These are phyloP conservation scores for Gnomoniopsis smithogilvyi DNA, from an alignment of 2,329 filamentous ascomycete species.

Conservation along the genomic window DNA sequence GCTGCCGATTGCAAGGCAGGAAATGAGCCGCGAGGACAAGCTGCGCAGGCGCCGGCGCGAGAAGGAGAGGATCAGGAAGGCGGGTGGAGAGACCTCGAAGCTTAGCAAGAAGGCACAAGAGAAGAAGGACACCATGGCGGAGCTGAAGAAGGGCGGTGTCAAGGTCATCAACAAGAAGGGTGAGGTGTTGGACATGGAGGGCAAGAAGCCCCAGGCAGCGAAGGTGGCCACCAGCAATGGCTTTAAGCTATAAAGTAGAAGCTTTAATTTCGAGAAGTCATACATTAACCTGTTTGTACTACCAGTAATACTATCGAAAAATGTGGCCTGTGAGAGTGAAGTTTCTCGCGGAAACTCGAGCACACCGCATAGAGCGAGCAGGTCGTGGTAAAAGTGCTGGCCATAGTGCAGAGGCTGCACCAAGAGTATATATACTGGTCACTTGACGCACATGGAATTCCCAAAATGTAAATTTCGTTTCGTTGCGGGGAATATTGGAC, in stretches of 20 bases:
- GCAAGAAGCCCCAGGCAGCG: constrained; percentile 63
- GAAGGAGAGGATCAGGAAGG: constrained; percentile 81
- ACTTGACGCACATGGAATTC: too few species aligned
- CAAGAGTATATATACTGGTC: too few species aligned
- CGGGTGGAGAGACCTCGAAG: constrained; percentile 46
- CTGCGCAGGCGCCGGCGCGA: constrained; percentile 70
- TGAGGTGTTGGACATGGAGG: constrained; percentile 78
- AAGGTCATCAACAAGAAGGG: constrained; percentile 91
- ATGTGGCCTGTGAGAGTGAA: too few species aligned
- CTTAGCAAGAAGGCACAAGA: constrained; percentile 58
- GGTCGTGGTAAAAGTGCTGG: too few species aligned
- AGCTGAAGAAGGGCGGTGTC: constrained; percentile 68
- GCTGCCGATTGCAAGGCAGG: constrained; percentile 73
- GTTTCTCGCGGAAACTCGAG: too few species aligned
- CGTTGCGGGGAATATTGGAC: too few species aligned
- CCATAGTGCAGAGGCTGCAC: too few species aligned
- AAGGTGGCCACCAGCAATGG: constrained; percentile 51
- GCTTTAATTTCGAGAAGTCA: neutral
- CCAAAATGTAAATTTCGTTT: too few species aligned
- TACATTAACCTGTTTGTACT: neutral
- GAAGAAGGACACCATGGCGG: constrained; percentile 44
- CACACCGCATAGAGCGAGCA: too few species aligned
- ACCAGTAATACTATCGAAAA: neutral
- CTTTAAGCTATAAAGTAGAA: constrained; percentile 55
- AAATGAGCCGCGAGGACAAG: constrained; percentile 88